Conservation (phyloP, 2,329 filamentous ascomycete genomes). For the Colletotrichum endophyticum region DNA sequence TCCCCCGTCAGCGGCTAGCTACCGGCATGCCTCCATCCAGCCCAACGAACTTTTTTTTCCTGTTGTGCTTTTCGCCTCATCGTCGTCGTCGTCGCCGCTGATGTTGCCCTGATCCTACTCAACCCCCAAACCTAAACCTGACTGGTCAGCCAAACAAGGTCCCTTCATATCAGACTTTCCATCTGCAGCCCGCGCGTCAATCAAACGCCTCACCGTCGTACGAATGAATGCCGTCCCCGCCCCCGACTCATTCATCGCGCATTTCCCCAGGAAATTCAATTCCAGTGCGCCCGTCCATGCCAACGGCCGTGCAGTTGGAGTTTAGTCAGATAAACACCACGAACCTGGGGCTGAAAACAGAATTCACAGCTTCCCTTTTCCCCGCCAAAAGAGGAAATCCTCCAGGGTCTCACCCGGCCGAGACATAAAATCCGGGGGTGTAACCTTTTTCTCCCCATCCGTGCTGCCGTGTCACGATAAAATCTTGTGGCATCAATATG, state of each 20-base stretch:
- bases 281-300: not conserved
- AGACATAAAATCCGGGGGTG: not conserved
- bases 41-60: not conserved
- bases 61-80: not conserved
- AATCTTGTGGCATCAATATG: not conserved
- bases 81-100: not conserved
- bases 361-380: not conserved
- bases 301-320: not conserved
- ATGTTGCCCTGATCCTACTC: not conserved
- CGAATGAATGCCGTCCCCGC: not conserved
- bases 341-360: not conserved
- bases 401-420: not conserved
- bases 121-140: not conserved
- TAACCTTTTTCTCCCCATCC: not conserved
- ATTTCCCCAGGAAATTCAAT: not conserved
- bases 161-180: not conserved
- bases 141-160: not conserved
- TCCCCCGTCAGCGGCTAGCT: not conserved
- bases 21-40: not conserved
- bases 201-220: not conserved
- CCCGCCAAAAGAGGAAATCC: not conserved
- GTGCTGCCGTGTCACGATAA: conserved; percentile 4
- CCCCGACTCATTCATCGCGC: not conserved
- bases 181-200: not conserved
- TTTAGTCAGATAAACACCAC: not conserved